Evolutionary conservation across 208 protist species (phyloP), one percentile per base, ranked within the genome.

Genomic region (Leishmania guyanensis): DNA sequence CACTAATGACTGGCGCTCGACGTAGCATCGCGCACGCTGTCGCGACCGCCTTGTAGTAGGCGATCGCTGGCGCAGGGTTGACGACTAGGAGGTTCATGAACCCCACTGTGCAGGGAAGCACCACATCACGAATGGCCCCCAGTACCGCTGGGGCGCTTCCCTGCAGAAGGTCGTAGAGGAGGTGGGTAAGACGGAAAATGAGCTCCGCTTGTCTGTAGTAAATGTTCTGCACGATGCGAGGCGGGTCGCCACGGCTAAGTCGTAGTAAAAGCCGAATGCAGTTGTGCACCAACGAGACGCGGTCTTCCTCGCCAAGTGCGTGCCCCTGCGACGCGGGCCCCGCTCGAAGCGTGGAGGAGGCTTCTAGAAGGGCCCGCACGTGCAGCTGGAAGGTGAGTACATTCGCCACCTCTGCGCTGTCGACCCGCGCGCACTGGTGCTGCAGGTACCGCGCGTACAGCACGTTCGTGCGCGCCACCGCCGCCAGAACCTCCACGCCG

Each of bases 21-120:
- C 69, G 82, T 51, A 96, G 82, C 69, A 94, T 64, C 71, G 60
- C 78, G 78, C 93, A 96, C 50, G 90, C 91, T 33, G 90, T 83
- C 20, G 70, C 79, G 26, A 87, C 84, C 29, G 90, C 91, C 53
- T 88, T 86, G 53, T 84, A 84, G 74, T 92, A 94, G n/a, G 82
- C 72, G 43, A 86, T 79, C 4, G 86, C 83, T 51, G 72, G 72
- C 20, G 84, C 80, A 1, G 90, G 84, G 64, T 78, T 82, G 79
- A 84, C 90, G 56, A 95, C 88, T 29, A 94, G 86, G 20, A 86
- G 66, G 62, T 82, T 86, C 82, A 86, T 86, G 56, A 86, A 82
- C 58, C 82, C 78, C 29, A 82, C 65, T 16, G 82, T 80, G 78
- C 77, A 86, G n/a, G 82, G 78, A 78, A 79, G 82, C 78, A 86